Evolutionary conservation across 1,284 basidiomycete genomes (phyloP), one percentile per base, ranked within the genome.

Genomic region (Cryptococcus jaspeensis): DNA sequence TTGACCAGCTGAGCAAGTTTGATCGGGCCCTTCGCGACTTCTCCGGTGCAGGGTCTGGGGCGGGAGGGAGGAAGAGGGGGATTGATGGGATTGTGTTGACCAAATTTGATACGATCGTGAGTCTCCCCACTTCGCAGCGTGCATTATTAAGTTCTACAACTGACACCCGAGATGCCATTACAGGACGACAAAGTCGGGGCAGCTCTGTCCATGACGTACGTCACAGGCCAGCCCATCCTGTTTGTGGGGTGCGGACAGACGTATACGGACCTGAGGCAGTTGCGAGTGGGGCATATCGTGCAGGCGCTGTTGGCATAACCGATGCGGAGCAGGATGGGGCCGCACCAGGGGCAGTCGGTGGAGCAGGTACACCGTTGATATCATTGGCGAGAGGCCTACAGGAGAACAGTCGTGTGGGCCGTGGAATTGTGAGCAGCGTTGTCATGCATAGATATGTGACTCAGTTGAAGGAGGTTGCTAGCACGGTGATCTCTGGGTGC

Each of bases 191-290:
- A 95, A 87, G 93, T 97, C 52, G 93, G 93, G 40, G 93, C 93
- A 2, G 94, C 93, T 11, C 81, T 97, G 52, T 94, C 90, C 3
- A 97, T 97, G 94, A 95, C 93, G 41, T 96, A 95, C 76, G 90
- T 95, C 43, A 97, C 93, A 4, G 92, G 93, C 20, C 92, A 96
- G 72, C 93, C 93, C 11, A 96, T 97, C 75, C 82, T 96, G 25
- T 97, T 97, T 73, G 92, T 97, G 62, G 93, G 93, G 12, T 95
- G 92, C 71, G 93, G 93, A 41, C 92, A 95, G 85, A 97, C 94
- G 3, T 97, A 96, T 74, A 95, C 92, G 41, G 93, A 97, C 78
- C 78, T 97, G 64, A 82, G 91, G 52, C 90, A 94, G 73, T 74
- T 97, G 64, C 83, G 88, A 53, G 93, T 96, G 28, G 83, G 82